These are phyloP conservation scores for Trypanosomatidae sp. DNA, from an alignment of 208 protist genomes.

Conservation along the genomic window DNA sequence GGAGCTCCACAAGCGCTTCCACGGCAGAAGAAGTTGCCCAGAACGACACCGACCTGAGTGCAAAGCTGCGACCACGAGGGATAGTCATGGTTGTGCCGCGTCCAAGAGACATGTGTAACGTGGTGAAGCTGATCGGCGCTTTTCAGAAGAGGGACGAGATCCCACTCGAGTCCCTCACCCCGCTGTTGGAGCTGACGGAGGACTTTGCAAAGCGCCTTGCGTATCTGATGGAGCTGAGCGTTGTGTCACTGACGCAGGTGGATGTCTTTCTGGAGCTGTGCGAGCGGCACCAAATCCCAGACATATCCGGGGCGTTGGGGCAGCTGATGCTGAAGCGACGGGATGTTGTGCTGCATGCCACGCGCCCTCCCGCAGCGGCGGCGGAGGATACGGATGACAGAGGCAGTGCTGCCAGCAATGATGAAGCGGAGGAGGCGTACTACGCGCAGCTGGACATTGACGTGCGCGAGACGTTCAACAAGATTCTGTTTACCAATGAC, in stretches of 20 bases:
- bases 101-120: slow-evolving; percentile 59
- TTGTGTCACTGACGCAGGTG: slow-evolving; percentile 51
- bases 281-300: slow-evolving; percentile 52
- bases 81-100: slow-evolving; percentile 30
- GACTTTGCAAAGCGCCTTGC: slow-evolving; percentile 49
- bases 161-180: slow-evolving; percentile 50
- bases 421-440: slow-evolving; percentile 43
- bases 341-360: slow-evolving; percentile 4
- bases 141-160: slow-evolving; percentile 53
- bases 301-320: slow-evolving; percentile 37
- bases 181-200: slow-evolving; percentile 53
- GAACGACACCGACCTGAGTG: background rate
- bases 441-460: slow-evolving; percentile 63
- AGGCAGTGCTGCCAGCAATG: background rate
- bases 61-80: slow-evolving; percentile 2
- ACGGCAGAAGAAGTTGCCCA: background rate
- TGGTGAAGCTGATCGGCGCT: slow-evolving; percentile 32
- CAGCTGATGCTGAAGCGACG: slow-evolving; percentile 24
- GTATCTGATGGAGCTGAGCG: slow-evolving; percentile 41
- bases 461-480: slow-evolving; percentile 65
- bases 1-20: background rate
- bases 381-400: background rate
- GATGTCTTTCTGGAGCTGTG: slow-evolving; percentile 50
- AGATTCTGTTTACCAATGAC: slow-evolving; percentile 52
- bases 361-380: background rate